A percentile compares a stretch with the other conserved stretches of the same genome.
These are phyloP conservation scores for Eimeria brunetti DNA, from an alignment of 169 alveolate genomes.

Conservation along the genomic window DNA sequence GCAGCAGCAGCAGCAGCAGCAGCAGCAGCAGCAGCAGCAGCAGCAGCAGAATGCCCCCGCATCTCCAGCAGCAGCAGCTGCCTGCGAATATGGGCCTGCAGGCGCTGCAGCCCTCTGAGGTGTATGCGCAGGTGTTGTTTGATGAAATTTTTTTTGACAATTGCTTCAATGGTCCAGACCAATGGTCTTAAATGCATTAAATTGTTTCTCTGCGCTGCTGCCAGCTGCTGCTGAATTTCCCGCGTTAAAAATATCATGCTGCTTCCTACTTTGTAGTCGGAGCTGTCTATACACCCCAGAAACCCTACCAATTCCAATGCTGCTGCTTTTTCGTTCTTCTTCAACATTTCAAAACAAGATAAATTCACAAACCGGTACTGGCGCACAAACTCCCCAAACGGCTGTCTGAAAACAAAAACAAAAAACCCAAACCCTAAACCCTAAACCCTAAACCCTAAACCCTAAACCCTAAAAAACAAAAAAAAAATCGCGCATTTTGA, in stretches of 20 bases:
- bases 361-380: constrained; percentile 89
- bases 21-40: neutral
- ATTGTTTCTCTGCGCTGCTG: neutral
- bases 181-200: neutral
- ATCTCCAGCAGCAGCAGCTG: constrained; percentile 21
- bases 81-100: constrained; percentile 34
- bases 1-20: neutral
- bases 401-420: constrained; percentile 81
- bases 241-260: constrained; percentile 45
- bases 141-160: too few relatives aligned
- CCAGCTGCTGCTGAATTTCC: constrained; percentile 15
- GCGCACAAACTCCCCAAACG: constrained; percentile 89
- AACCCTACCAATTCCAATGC: neutral
- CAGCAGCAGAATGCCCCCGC: constrained; percentile 1
- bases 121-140: neutral
- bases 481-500: neutral
- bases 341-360: neutral
- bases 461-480: neutral
- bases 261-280: neutral
- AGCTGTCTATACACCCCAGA: neutral
- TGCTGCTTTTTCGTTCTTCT: neutral
- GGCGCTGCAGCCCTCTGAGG: neutral
- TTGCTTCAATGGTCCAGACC: constrained; percentile 3
- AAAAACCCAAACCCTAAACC: neutral
- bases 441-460: neutral